Evolutionary conservation across 208 protist species (phyloP), one percentile per base, ranked within the genome.

Genomic region (Acanthamoeba castellanii): DNA sequence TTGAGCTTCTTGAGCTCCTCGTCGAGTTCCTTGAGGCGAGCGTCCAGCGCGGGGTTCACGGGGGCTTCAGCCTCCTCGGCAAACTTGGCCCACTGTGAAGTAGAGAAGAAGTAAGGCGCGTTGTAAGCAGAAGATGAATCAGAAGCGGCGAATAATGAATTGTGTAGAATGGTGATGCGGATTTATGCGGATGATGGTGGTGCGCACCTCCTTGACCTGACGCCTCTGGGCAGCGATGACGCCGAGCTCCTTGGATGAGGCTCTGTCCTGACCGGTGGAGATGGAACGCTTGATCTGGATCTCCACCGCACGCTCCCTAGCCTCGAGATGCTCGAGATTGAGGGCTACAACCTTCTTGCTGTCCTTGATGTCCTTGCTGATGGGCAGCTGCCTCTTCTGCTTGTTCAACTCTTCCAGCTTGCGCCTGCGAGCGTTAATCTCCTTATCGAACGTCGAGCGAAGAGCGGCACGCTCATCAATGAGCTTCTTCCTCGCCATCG

Each of bases 301-400:
- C 30, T 76, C 68, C 30, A 47, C 68, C 8, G n/a, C n/a, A 2
- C 68, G 22, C n/a, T 45, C 32, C 1, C n/a, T 8, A 1, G 14
- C n/a, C 22, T 76, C 68, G 34, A 76, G 68, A 16, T 42, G 30
- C 34, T 76, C 68, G 11, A 76, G 27, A 42, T 76, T 76, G 68
- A 76, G 68, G 30, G 68, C 68, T 5, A 76, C 27, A 6, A 76
- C 32, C 68, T 76, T 76, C 4, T 32, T 42, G 68, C 68, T 76
- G 68, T 76, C 68, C 68, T 76, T 76, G 68, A 76, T 76, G 68
- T 76, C 68, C 68, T 76, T 76, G 68, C n/a, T 76, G 68, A 76
- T 22, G 34, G 68, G 68, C 27, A 76, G 68, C 68, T 45, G 32
- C 68, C 18, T 76, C 68, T 76, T 76, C 30, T 42, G 22, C 68